Base-by-base conservation (phyloP, 495 filamentous ascomycete species). In the Glarea lozoyensis region DNA sequence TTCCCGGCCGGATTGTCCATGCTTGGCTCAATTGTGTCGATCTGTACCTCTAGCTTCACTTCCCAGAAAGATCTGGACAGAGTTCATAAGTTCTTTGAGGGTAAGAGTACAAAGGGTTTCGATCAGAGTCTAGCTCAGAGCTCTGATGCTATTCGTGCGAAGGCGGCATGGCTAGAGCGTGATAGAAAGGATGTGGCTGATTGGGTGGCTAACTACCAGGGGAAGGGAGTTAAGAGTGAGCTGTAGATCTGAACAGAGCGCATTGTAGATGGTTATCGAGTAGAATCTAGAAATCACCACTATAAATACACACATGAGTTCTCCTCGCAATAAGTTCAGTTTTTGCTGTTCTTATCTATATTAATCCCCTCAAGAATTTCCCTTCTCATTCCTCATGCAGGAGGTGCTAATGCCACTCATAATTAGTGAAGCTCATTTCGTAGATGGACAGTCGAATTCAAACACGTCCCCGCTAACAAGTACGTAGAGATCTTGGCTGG, bases 11-110 rank as follows among this genome's bases (percentile, higher is more conserved):
- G 79, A 23, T 65, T 92, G 20, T 76, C 78, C 34, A 93, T 97
- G 81, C 73, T 97, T 45, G 84, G 89, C 22, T 76, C 75, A 9
- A 75, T 97, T 48, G 85, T 98, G 4, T 77, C 78, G 43, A 83
- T 95, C 46, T 86, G 78, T 56, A 92, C 87, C 17, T 78, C 80
- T 2, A 78, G 82, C 55, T 95, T 96, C 68, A 83, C 81, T 42
- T 78, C 72, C 33, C 66, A 76, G 53, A 79, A 81, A 52, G 86
- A 93, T 63, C 62, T 85, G 44, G 73, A 76, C 52, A 74, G 78
- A 42, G 80, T 96, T 22, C 66, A 86, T 61, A 67, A 63, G 18
- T 98, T 96, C 75, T 98, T 96, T 55, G 66, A 66, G 31, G 63
- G 73, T 35, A 85, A 79, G 65, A 86, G 79, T 55, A 92, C 84